phyloP scores from a whole-genome alignment of 257 asterid genomes.

The Apocynum venetum region DNA sequence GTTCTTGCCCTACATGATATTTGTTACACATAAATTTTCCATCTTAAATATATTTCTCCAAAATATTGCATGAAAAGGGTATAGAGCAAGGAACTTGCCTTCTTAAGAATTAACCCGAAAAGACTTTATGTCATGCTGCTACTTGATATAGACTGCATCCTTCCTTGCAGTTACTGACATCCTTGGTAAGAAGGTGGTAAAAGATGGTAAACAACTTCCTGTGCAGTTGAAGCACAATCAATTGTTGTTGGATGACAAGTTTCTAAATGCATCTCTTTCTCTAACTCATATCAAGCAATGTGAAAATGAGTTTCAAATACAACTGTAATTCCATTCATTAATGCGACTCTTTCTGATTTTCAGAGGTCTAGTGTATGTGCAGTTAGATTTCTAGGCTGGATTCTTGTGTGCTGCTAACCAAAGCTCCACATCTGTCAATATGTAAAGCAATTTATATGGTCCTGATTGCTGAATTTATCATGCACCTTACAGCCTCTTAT shows the following conservation, averaged over 20 bases:
- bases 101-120: not conserved
- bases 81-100: not conserved
- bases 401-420: not conserved
- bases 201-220: not conserved
- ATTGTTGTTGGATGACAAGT: constrained; percentile 22
- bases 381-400: not conserved
- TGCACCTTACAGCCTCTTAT: not conserved
- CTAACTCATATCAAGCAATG: not conserved
- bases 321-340: not conserved
- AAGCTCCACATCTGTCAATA: not conserved
- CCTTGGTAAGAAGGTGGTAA: constrained; percentile 91
- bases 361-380: not conserved
- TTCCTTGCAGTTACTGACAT: constrained; percentile 69
- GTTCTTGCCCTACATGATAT: not conserved
- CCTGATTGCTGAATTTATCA: not conserved
- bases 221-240: constrained; percentile 11
- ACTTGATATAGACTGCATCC: constrained; percentile 18
- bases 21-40: not conserved
- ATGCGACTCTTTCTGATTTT: not conserved
- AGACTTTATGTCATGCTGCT: not conserved
- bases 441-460: not conserved
- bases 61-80: not conserved
- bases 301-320: constrained; percentile 3
- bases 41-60: not conserved
- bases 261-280: constrained; percentile 20